These are phyloP conservation scores for Colletotrichum higginsianum DNA, from an alignment of 2,329 filamentous ascomycete species.

Conservation along the genomic window DNA sequence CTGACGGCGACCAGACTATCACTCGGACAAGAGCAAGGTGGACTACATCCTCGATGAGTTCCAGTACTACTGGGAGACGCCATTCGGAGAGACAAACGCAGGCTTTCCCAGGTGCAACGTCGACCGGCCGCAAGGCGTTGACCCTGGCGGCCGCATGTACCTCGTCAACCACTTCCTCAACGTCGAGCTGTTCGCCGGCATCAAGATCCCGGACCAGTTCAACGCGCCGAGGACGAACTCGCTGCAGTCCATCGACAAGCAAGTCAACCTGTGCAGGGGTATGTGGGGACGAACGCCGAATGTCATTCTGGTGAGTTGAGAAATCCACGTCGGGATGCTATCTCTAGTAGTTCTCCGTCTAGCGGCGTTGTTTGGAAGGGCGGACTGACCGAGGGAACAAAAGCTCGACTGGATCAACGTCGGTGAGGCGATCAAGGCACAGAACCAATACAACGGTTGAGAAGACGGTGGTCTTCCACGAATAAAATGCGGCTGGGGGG, in stretches of 20 bases:
- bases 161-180: constrained; percentile 60
- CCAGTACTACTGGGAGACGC: constrained; percentile 79
- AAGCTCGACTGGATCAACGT: constrained; percentile 61
- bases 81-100: constrained; percentile 73
- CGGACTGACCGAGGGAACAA: constrained; percentile 28
- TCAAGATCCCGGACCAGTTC: constrained; percentile 54
- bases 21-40: constrained; percentile 63
- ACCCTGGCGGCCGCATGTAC: constrained; percentile 59
- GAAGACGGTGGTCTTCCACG: constrained; percentile 26
- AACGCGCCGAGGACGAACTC: constrained; percentile 55
- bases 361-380: neutral
- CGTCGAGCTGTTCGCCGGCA: constrained; percentile 50
- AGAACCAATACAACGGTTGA: constrained; percentile 56
- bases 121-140: constrained; percentile 68
- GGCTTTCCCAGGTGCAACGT: constrained; percentile 76
- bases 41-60: constrained; percentile 77
- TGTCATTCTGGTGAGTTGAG: constrained; percentile 54
- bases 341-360: neutral
- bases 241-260: constrained; percentile 48
- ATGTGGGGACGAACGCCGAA: constrained; percentile 48
- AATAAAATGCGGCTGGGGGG: neutral
- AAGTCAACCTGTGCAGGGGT: constrained; percentile 49
- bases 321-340: neutral
- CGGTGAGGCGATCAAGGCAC: constrained; percentile 57
- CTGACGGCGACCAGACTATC: constrained; percentile 67